Evolutionary conservation across 1,284 basidiomycete genomes (phyloP).

Genomic region (Trichosporon faecale): DNA sequence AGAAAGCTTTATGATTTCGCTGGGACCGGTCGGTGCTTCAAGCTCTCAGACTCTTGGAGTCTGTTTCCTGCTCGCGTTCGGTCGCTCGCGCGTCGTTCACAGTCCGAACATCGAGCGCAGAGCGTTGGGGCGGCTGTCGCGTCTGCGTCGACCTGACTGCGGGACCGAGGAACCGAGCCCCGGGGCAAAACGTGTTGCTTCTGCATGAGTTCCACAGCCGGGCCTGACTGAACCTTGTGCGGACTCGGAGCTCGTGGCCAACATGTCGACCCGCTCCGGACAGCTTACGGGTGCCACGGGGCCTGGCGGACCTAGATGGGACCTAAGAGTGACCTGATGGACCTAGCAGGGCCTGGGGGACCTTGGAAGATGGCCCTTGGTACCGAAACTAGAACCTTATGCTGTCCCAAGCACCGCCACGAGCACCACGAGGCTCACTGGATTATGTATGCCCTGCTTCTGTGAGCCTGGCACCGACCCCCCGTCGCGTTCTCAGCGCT

Average conservation of each 20-base stretch:
- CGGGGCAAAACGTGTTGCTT: not conserved
- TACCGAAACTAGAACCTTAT: not conserved
- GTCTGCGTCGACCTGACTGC: not conserved
- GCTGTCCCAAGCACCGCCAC: slow-evolving; percentile 4
- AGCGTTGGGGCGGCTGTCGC: not conserved
- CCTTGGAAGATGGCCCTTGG: not conserved
- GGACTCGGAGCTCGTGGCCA: not conserved
- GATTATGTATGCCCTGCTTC: not conserved
- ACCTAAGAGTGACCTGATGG: not conserved
- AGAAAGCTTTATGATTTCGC: slow-evolving; percentile 4
- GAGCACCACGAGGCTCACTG: not conserved
- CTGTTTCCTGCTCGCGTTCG: not conserved
- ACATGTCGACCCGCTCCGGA: not conserved
- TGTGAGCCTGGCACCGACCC: not conserved
- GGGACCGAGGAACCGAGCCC: not conserved
- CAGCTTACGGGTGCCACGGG: not conserved
- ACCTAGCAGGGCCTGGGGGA: not conserved
- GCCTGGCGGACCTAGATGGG: slow-evolving; percentile 3
- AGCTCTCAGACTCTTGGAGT: not conserved
- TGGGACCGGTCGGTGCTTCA: slow-evolving; percentile 2
- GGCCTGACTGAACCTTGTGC: not conserved
- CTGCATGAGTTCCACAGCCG: not conserved
- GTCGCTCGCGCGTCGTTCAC: not conserved
- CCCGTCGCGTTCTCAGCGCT: not conserved
- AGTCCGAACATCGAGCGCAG: too few relatives aligned